These are phyloP conservation scores for Catunica adiposa DNA, from an alignment of 2,329 filamentous ascomycete species.

Conservation along the genomic window DNA sequence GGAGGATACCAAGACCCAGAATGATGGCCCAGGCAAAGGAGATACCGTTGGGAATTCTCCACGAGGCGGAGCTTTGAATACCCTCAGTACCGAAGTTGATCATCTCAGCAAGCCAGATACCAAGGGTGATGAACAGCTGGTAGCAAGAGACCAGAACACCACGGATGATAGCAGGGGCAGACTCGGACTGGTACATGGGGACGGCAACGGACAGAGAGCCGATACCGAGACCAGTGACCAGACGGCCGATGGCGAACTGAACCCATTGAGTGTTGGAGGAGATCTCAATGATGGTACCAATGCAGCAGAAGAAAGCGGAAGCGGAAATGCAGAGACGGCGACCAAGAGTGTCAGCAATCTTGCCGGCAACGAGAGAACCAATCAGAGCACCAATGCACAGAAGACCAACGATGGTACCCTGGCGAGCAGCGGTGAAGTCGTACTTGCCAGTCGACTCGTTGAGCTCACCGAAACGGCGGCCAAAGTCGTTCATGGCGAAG, in stretches of 20 bases:
- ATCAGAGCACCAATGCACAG: conserved; percentile 42
- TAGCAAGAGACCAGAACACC: conserved; percentile 47
- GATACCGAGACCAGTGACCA: conserved; percentile 50
- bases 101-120: conserved; percentile 43
- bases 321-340: conserved; percentile 45
- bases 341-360: conserved; percentile 44
- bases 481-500: conserved; percentile 42
- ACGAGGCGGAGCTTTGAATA: conserved; percentile 32
- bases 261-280: conserved; percentile 40
- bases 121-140: conserved; percentile 53
- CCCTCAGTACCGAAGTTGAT: conserved; percentile 44
- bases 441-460: conserved; percentile 22
- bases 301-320: conserved; percentile 44
- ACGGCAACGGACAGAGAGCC: conserved; percentile 47
- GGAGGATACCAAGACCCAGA: conserved; percentile 32
- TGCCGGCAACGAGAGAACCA: conserved; percentile 41
- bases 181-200: conserved; percentile 54
- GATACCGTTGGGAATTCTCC: conserved; percentile 46
- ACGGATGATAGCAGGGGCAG: conserved; percentile 45
- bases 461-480: conserved; percentile 33
- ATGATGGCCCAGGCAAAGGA: conserved; percentile 38
- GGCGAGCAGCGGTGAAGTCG: conserved; percentile 39
- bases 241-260: conserved; percentile 47
- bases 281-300: conserved; percentile 49
- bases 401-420: conserved; percentile 48